phyloP scores from a whole-genome alignment of 108 stramenopile species.

The Parietichytrium sp. region DNA sequence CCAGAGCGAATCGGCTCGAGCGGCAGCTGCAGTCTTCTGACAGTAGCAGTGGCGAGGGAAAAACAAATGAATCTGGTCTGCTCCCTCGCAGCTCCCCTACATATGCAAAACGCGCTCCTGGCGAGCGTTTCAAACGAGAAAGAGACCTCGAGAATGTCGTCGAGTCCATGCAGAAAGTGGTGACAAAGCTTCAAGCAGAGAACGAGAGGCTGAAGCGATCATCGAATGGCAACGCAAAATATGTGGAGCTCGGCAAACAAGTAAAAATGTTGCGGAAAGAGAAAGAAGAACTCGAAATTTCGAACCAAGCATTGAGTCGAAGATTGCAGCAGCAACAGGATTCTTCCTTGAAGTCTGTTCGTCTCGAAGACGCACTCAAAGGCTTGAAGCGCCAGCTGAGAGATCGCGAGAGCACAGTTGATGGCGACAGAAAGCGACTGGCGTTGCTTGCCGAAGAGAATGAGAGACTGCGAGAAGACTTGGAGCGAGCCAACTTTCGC shows the following conservation, averaged over 20 bases:
- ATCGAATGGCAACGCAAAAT: not conserved
- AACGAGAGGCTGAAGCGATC: conserved; percentile 27
- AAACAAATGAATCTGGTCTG: not conserved
- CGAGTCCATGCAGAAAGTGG: conserved; percentile 60
- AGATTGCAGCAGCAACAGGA: not conserved
- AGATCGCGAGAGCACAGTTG: not conserved
- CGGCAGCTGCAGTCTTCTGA: conserved; percentile 47
- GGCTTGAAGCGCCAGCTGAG: not conserved
- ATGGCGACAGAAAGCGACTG: not conserved
- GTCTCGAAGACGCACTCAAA: not conserved
- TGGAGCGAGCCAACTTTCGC: conserved; percentile 41
- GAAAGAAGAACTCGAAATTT: not conserved
- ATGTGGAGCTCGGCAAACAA: not conserved
- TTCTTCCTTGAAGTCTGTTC: not conserved
- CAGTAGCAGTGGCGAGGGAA: conserved; percentile 5
- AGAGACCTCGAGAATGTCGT: conserved; percentile 62
- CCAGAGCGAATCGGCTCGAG: conserved; percentile 43
- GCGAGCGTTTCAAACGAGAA: conserved; percentile 60
- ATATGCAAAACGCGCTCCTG: conserved; percentile 27
- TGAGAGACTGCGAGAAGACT: not conserved
- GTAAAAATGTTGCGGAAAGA: not conserved
- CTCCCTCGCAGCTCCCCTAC: not conserved
- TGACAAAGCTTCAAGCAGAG: conserved; percentile 29
- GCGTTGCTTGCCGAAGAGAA: not conserved
- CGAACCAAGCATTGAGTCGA: not conserved